Base-by-base conservation (phyloP, 805 yeast species). In the Starmerella scarabaei region DNA sequence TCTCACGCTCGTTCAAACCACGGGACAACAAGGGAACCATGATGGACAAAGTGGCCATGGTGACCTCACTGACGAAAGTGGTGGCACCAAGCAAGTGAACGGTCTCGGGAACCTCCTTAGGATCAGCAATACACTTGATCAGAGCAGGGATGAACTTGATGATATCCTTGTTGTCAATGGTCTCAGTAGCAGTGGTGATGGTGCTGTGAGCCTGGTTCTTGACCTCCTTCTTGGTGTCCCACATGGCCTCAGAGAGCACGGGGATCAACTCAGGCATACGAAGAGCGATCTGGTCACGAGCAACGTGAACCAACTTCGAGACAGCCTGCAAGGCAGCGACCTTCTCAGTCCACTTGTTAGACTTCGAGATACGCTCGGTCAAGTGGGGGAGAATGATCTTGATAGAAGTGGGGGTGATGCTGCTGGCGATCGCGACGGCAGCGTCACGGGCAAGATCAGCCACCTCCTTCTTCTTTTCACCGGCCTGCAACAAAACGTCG, bases 251-350 rank as follows among this genome's bases (percentile, higher is more conserved):
- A 57, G 98, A 91, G 60, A 91, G 72, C 54, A 80, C 91, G 67
- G 99, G 98, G 60, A 91, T 88, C 66, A 91, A 77, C 75, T 91
- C 97, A 61, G 97, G 94, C 97, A 91, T 91, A 77, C 98, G 85
- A 61, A 91, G 75, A 57, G 98, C 94, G 56, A 91, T 72, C 75
- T 86, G 99, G 58, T 69, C 80, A 68, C 86, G 88, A 57, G 98
- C 95, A 55, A 84, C 73, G 63, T 83, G 93, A 57, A 91, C 98
- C 61, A 88, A 72, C 55, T 75, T 75, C 53, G 94, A 67, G 60
- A 91, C 71, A 58, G 94, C 80, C 62, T 74, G 75, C 65, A 91
- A 73, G 58, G 86, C 71, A 55, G 94, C 81, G 60, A 79, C 80
- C 79, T 91, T 91, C 75, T 88, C 97, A 60, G 86, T 86, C 99